Percentiles rank a stretch among this genome's conserved stretches.
Evolutionary conservation across 169 alveolate species (phyloP).

Genomic region (Perkinsus chesapeaki): DNA sequence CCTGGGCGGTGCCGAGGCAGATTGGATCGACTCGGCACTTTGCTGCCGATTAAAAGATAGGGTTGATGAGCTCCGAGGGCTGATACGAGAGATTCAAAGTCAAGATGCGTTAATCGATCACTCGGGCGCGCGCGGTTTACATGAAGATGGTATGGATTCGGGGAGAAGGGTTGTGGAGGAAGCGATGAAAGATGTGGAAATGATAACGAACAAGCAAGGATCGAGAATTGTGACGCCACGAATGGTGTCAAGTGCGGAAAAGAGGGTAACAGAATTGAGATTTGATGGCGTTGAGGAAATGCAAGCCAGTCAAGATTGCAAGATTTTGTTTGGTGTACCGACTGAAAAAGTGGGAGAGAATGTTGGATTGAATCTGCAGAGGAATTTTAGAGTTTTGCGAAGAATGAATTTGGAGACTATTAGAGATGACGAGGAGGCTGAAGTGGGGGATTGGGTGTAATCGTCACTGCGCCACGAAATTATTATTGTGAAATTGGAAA

Average conservation of each 20-base stretch:
- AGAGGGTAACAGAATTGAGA: not conserved
- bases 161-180: not conserved
- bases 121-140: not conserved
- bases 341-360: not conserved
- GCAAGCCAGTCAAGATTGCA: not conserved
- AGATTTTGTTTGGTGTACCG: not conserved
- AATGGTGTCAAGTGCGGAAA: not conserved
- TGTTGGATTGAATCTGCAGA: not conserved
- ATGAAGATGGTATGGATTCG: not conserved
- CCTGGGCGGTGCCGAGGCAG: not conserved
- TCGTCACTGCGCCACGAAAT: slow-evolving; percentile 6
- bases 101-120: not conserved
- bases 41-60: not conserved
- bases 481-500: too few species aligned
- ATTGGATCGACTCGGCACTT: not conserved
- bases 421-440: not conserved
- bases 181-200: not conserved
- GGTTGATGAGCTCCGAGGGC: not conserved
- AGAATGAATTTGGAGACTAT: not conserved
- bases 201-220: not conserved
- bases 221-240: not conserved
- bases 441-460: not conserved
- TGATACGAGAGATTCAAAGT: not conserved
- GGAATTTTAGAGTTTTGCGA: not conserved
- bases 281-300: not conserved